Percentiles rank a stretch among this genome's conserved stretches.
phyloP scores from a whole-genome alignment of 2,329 filamentous ascomycete genomes.

The Monosporascus cannonballus region DNA sequence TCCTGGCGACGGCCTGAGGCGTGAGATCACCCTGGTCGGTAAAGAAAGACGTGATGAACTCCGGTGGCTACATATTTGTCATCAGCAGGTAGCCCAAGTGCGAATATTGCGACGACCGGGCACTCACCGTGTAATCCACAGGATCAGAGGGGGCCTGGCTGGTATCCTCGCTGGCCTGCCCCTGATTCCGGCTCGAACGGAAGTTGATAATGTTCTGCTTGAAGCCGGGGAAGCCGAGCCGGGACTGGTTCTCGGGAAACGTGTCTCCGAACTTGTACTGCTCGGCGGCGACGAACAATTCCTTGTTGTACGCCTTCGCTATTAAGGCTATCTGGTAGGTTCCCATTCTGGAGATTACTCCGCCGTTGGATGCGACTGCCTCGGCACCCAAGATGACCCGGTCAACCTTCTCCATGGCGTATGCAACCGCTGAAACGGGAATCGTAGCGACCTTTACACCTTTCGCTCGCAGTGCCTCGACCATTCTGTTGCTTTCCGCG shows the following conservation, averaged over 20 bases:
- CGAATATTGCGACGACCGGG: not conserved
- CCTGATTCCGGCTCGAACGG: constrained; percentile 9
- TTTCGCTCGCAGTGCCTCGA: constrained; percentile 62
- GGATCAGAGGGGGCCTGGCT: constrained; percentile 9
- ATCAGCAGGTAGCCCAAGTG: not conserved
- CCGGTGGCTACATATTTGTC: constrained; percentile 14
- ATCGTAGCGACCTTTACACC: constrained; percentile 83
- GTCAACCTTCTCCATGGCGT: constrained; percentile 70
- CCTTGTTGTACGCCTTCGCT: constrained; percentile 57
- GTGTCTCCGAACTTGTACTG: constrained; percentile 94
- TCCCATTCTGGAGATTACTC: constrained; percentile 83
- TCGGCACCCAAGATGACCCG: constrained; percentile 66
- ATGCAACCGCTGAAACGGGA: constrained; percentile 67
- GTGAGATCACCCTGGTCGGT: constrained; percentile 25
- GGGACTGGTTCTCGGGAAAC: constrained; percentile 69
- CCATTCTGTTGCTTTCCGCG: constrained; percentile 63
- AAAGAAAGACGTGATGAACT: constrained; percentile 23
- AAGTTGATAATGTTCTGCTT: constrained; percentile 30
- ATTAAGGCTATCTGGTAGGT: constrained; percentile 80
- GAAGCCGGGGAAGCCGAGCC: constrained; percentile 35
- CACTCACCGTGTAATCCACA: constrained; percentile 23
- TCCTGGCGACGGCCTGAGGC: constrained; percentile 22
- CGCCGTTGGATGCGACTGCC: constrained; percentile 89
- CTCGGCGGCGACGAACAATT: constrained; percentile 87
- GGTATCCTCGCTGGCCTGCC: constrained; percentile 5